Percentiles rank a stretch among this genome's conserved stretches.
phyloP scores from a whole-genome alignment of 78 protist species.

The Capsaspora owczarzaki region DNA sequence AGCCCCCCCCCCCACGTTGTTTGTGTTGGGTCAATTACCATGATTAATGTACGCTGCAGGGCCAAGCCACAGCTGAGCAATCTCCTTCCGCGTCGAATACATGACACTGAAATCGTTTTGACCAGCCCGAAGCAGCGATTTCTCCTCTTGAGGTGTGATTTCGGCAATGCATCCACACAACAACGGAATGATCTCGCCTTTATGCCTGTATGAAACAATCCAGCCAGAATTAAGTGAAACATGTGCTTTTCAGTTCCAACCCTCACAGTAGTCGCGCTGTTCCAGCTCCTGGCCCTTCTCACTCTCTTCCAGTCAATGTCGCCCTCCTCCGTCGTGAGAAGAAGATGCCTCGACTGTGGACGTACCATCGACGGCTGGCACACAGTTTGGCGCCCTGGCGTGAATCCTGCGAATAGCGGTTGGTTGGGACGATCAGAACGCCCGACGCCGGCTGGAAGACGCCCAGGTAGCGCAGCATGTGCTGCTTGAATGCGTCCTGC shows the following conservation, averaged over 20 bases:
- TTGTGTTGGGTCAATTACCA: too few relatives aligned
- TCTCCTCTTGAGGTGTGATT: not conserved
- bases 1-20: too few relatives aligned
- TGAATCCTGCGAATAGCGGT: not conserved
- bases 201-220: not conserved
- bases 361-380: not conserved
- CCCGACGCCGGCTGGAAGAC: not conserved
- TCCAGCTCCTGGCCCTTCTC: not conserved
- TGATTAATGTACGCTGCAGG: slow-evolving; percentile 35
- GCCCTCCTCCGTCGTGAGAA: not conserved
- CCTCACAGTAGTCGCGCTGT: not conserved
- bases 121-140: not conserved
- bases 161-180: slow-evolving; percentile 26
- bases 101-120: slow-evolving; percentile 29
- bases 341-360: not conserved
- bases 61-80: slow-evolving; percentile 35
- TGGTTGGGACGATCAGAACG: not conserved
- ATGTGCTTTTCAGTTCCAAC: too few relatives aligned
- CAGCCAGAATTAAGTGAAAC: not conserved
- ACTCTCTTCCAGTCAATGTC: not conserved
- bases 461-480: not conserved
- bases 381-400: not conserved
- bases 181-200: not conserved
- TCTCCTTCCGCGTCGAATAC: slow-evolving; percentile 27
- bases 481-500: not conserved